Evolutionary conservation across 2,329 filamentous ascomycete genomes (phyloP), one percentile per base, ranked within the genome.

Genomic region (Fusarium phyllophilum): DNA sequence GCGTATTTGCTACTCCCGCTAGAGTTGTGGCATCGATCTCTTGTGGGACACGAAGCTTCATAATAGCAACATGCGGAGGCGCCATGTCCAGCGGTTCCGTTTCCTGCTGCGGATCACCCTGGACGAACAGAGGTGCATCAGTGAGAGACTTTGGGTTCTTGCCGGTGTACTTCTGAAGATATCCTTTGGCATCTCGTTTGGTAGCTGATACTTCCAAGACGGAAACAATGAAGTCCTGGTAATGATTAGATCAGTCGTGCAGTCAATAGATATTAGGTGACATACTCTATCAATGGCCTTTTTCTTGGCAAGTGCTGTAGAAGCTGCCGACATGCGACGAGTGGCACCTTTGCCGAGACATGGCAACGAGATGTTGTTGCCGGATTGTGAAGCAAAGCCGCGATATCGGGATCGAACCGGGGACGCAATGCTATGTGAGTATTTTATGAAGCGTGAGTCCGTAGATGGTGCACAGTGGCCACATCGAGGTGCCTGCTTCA

Each of bases 141-240:
- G 63, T 54, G 46, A 75, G 36, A 20, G 78, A 72, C 67, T 79
- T 75, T 48, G 74, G 69, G 11, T 78, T 75, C 55, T 81, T 81
- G 77, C 75, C 78, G 73, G 76, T 91, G 81, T 98, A 97, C 70
- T 94, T 95, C 76, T 96, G 93, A 22, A 99, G 88, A 80, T 98
- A 99, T 42, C 94, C 91, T 82, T 93, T 95, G 54, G 95, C 95
- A 84, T 99, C 96, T 77, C 96, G 91, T 83, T 95, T 97, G 1
- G 96, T 98, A 11, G 95, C 93, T 17, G 95, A 94, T 24, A 95
- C 94, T 78, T 94, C 94, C 38, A 99, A 86, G 8, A 98, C 89
- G 22, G 94, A 95, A 38, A 97, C 88, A 77, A 97, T 92, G 78
- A 97, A 93, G 79, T 97, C 94, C 92, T 95, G 74, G 18, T 36